A percentile compares a stretch with the other conserved stretches of the same genome.
phyloP scores from a whole-genome alignment of 2,329 filamentous ascomycete genomes.

The Fusarium odoratissimum region DNA sequence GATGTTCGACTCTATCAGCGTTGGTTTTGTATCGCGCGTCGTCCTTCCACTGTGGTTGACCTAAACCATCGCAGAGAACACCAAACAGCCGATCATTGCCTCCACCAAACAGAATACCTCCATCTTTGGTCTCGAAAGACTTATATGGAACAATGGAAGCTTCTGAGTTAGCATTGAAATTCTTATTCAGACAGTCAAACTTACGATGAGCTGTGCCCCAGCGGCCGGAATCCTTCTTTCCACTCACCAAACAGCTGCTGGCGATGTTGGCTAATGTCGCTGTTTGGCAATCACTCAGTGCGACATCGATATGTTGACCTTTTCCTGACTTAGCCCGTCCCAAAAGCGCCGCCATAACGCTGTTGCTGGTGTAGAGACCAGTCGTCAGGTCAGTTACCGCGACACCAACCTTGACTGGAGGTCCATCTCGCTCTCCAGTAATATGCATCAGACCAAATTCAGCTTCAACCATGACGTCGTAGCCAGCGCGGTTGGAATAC shows the following conservation, averaged over 20 bases:
- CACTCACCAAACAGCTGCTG: conserved; percentile 89
- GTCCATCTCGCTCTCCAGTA: conserved; percentile 86
- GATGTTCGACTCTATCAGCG: conserved; percentile 73
- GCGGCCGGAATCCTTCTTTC: conserved; percentile 85
- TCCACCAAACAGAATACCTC: conserved; percentile 76
- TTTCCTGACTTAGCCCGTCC: conserved; percentile 77
- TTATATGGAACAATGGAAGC: conserved; percentile 98
- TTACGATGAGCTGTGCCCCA: conserved; percentile 97
- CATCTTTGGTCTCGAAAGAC: conserved; percentile 80
- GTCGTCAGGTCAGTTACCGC: conserved; percentile 97
- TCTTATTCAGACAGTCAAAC: conserved; percentile 33
- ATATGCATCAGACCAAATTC: conserved; percentile 99
- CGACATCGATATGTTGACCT: conserved; percentile 93
- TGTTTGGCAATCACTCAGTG: conserved; percentile 93
- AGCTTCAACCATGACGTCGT: conserved; percentile 99
- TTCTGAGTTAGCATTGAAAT: conserved; percentile 48
- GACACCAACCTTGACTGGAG: conserved; percentile 96
- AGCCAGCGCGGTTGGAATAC: conserved; percentile 86
- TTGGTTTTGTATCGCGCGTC: conserved; percentile 72
- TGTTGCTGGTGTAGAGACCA: conserved; percentile 93
- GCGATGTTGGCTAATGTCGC: conserved; percentile 96
- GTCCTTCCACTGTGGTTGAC: conserved; percentile 68
- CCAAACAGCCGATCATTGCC: conserved; percentile 79
- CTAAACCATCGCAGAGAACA: conserved; percentile 70
- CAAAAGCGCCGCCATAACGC: conserved; percentile 94